Conservation (phyloP, 164 flowering plant genomes). For the grape (Vitis vinifera) region ASM3070453v1 NC_081823.1:26798501-26799000, state of each 20-base stretch:
- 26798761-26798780: not conserved
- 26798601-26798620: conserved; percentile 3
- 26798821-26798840: conserved; percentile 74
- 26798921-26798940: conserved; percentile 71
- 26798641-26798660: conserved; percentile 98
- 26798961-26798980: not conserved
- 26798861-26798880: conserved; percentile 85
- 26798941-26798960: conserved; percentile 50
- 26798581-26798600: not conserved
- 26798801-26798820: conserved; percentile 57
- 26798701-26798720: conserved; percentile 88
- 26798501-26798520: conserved; percentile 16
- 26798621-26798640: conserved; percentile 84
- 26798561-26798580: not conserved
- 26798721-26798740: conserved; percentile 41
- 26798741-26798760: not conserved
- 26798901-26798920: conserved; percentile 65
- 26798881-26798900: conserved; percentile 86
- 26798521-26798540: not conserved
- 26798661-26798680: conserved; percentile 93
- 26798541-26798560: not conserved
- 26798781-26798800: conserved; percentile 4
- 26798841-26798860: conserved; percentile 81
- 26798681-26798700: conserved; percentile 93
- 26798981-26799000: conserved; percentile 4